Evolutionary conservation across 805 yeast genomes (phyloP).

Genomic region (Komagataella mondaviorum): DNA sequence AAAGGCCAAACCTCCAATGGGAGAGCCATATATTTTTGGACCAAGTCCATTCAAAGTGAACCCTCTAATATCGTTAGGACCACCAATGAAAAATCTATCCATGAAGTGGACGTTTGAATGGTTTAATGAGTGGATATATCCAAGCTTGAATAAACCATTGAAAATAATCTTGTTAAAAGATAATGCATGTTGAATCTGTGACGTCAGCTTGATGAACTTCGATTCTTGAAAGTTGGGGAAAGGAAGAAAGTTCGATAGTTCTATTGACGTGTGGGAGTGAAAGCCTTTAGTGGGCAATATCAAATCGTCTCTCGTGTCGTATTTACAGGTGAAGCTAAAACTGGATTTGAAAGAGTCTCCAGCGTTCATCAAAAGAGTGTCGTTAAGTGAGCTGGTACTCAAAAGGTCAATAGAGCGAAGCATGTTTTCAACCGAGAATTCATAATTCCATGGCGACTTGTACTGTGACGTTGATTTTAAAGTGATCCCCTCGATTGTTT

Average conservation of each 20-base stretch:
- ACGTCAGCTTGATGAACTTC: slow-evolving; percentile 25
- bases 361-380: slow-evolving; percentile 21
- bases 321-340: slow-evolving; percentile 21
- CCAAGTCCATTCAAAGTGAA: slow-evolving; percentile 39
- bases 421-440: slow-evolving; percentile 28
- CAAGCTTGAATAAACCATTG: slow-evolving; percentile 13
- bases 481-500: slow-evolving; percentile 26
- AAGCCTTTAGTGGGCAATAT: slow-evolving; percentile 30
- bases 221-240: slow-evolving; percentile 10
- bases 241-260: slow-evolving; percentile 19
- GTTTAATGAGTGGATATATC: slow-evolving; percentile 10
- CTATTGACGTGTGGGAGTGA: slow-evolving; percentile 21
- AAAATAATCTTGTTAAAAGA: slow-evolving; percentile 6
- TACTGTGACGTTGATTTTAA: slow-evolving; percentile 24
- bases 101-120: slow-evolving; percentile 20
- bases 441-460: slow-evolving; percentile 28
- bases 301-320: slow-evolving; percentile 30
- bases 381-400: slow-evolving; percentile 11
- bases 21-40: slow-evolving; percentile 34
- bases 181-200: slow-evolving; percentile 24
- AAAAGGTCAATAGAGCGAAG: slow-evolving; percentile 23
- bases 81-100: slow-evolving; percentile 45
- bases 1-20: slow-evolving; percentile 40
- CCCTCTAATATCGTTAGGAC: slow-evolving; percentile 44
- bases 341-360: slow-evolving; percentile 34